phyloP scores from a whole-genome alignment of 108 stramenopile genomes.

The Pseudonitzschia pungens region DNA sequence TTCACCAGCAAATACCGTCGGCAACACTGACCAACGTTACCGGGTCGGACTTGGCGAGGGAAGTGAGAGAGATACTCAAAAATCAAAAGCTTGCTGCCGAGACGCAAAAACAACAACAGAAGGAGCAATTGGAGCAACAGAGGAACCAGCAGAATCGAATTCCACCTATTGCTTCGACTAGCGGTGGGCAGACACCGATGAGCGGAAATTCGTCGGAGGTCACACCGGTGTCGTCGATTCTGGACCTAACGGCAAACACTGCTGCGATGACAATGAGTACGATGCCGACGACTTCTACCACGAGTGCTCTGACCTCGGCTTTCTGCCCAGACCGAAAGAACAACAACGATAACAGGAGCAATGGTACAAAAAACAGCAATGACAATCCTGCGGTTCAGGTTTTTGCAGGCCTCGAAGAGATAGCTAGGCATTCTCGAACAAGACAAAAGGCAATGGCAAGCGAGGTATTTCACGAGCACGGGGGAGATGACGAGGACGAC shows the following conservation, averaged over 20 bases:
- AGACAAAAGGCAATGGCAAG: slow-evolving; percentile 38
- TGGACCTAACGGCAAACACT: neutral
- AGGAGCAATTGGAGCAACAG: slow-evolving; percentile 15
- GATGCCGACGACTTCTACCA: neutral
- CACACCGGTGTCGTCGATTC: slow-evolving; percentile 17
- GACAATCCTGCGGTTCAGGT: slow-evolving; percentile 16
- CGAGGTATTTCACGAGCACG: slow-evolving; percentile 17
- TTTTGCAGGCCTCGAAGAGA: slow-evolving; percentile 65
- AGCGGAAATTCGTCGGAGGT: slow-evolving; percentile 8
- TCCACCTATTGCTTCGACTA: neutral
- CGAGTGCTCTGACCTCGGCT: neutral
- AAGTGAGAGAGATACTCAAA: slow-evolving; percentile 57
- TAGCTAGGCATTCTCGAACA: slow-evolving; percentile 47
- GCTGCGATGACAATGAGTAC: neutral
- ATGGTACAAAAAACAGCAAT: neutral
- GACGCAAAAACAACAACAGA: slow-evolving; percentile 15
- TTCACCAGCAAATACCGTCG: slow-evolving; percentile 22
- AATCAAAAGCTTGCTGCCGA: slow-evolving; percentile 39
- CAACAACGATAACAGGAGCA: neutral
- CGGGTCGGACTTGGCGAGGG: slow-evolving; percentile 56
- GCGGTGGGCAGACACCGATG: slow-evolving; percentile 4
- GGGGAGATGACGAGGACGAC: slow-evolving; percentile 15
- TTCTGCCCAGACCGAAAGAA: neutral
- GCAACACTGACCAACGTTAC: slow-evolving; percentile 62
- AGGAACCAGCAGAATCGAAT: slow-evolving; percentile 7